phyloP scores from a whole-genome alignment of 441 rosid genomes.

The Erodium texanum region DNA sequence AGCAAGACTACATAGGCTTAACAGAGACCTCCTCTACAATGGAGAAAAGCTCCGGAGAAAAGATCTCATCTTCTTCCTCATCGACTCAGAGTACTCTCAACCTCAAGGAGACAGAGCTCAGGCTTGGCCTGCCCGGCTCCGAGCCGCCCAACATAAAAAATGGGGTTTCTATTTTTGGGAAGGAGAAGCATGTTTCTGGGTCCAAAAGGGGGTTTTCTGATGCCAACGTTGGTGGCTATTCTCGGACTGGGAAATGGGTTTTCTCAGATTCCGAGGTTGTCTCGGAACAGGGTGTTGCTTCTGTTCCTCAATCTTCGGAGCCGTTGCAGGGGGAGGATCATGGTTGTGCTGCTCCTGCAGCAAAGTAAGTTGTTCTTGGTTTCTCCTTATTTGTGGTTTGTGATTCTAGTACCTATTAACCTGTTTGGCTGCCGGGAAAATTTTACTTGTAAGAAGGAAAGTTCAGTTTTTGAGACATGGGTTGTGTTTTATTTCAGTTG shows the following conservation, averaged over 20 bases:
- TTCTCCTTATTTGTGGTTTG: background rate
- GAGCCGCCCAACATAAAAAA: slow-evolving; percentile 38
- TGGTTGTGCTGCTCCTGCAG: slow-evolving; percentile 34
- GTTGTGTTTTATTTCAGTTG: background rate
- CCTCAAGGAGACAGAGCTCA: slow-evolving; percentile 51
- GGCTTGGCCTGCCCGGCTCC: slow-evolving; percentile 61
- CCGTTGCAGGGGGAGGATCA: slow-evolving; percentile 38
- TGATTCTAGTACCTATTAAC: background rate
- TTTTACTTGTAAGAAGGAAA: background rate
- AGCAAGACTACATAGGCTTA: slow-evolving; percentile 60
- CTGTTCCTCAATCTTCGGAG: slow-evolving; percentile 27
- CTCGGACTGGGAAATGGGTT: slow-evolving; percentile 32
- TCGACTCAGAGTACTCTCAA: slow-evolving; percentile 21
- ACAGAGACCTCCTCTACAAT: background rate
- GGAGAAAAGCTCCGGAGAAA: background rate
- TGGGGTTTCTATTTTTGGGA: slow-evolving; percentile 40
- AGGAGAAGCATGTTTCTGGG: slow-evolving; percentile 39
- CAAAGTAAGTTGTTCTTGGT: slow-evolving; percentile 34
- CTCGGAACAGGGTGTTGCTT: slow-evolving; percentile 16
- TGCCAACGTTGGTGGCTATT: slow-evolving; percentile 33
- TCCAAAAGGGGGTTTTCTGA: slow-evolving; percentile 57
- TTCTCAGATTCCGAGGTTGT: slow-evolving; percentile 41
- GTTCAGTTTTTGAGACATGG: background rate
- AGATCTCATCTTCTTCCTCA: background rate
- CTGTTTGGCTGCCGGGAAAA: background rate